These are phyloP conservation scores for Beauveria pseudobassiana DNA, from an alignment of 2,329 filamentous ascomycete genomes.

Conservation along the genomic window DNA sequence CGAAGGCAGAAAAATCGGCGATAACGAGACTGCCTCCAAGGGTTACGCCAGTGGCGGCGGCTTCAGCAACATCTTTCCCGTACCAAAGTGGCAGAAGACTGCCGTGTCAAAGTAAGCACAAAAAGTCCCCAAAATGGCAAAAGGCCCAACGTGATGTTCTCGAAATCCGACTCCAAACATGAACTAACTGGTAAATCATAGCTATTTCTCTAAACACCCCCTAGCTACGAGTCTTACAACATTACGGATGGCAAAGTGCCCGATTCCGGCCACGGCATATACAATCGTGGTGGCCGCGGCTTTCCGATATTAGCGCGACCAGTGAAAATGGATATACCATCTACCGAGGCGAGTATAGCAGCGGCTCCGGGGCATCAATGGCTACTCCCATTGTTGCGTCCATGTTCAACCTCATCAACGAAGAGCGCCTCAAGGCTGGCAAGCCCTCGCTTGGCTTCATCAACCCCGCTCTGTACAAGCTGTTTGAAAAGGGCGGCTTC, in stretches of 20 bases:
- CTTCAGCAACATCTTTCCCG: conserved; percentile 35
- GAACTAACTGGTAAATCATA: too few species aligned
- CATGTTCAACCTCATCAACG: conserved; percentile 16
- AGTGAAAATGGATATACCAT: conserved; percentile 38
- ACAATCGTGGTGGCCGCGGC: conserved; percentile 21
- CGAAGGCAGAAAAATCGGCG: conserved; percentile 31
- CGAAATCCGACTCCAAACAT: too few species aligned
- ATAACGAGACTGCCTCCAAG: conserved; percentile 37
- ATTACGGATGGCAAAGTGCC: conserved; percentile 16
- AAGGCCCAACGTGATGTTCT: too few species aligned
- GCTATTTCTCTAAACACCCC: too few species aligned
- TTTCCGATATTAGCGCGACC: conserved; percentile 34
- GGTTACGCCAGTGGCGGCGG: conserved; percentile 26
- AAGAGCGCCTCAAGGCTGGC: conserved; percentile 18
- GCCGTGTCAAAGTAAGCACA: conserved; percentile 22
- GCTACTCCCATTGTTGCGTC: conserved; percentile 15
- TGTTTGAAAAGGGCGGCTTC: background rate
- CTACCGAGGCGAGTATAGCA: conserved; percentile 18
- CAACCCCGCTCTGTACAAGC: conserved; percentile 11
- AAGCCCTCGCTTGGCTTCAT: conserved; percentile 31
- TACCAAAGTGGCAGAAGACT: conserved; percentile 39
- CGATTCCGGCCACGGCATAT: too few species aligned
- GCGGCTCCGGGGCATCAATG: conserved; percentile 10
- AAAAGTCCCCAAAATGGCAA: background rate
- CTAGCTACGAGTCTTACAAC: conserved; percentile 22